Base-by-base conservation (phyloP, 805 yeast genomes). In the Cyberlindnera maritima region DNA sequence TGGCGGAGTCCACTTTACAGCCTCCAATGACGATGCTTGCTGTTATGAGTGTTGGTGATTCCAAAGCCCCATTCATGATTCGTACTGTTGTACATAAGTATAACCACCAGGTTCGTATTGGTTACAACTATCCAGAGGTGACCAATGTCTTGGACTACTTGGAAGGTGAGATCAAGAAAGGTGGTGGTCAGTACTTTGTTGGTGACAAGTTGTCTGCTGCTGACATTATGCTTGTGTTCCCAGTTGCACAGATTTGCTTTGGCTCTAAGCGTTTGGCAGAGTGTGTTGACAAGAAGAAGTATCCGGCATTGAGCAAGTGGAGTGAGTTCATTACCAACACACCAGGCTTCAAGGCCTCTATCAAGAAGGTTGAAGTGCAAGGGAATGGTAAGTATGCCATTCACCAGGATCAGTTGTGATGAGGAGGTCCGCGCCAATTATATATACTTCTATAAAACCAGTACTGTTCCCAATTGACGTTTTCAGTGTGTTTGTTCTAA, bases 1-100 rank as follows among this genome's bases (percentile, higher is more conserved):
- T 75, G 54, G 61, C 76, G n/a, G 92, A 85, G 62, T 86, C 81
- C 1, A 72, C 86, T 19, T 59, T 85, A 15, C 81, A 77, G 59
- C 79, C 80, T 5, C 64, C 70, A 9, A 60, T 77, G 44, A 67
- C 67, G 61, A 69, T 67, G 48, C 58, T 64, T 23, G 47, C 51
- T 9, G 50, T 51, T n/a, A 21, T 51, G 44, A 21, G 41, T 18
- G 46, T 44, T 6, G 74, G 69, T 48, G 54, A 63, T 4, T 53
- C 68, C 6, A 55, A 58, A 15, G 71, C 77, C 1, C 83, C 85
- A 4, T 67, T 74, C 53, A 76, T 80, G 12, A 46, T 75, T 21
- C 74, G 77, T 39, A 64, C 72, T 4, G 40, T 81, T 9, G 70
- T 77, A 3, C 62, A 67, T 17, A 49, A 64, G 44, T 66, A 81